These are phyloP conservation scores for Naegleria lovaniensis DNA, from an alignment of 208 protist genomes.

Conservation along the genomic window DNA sequence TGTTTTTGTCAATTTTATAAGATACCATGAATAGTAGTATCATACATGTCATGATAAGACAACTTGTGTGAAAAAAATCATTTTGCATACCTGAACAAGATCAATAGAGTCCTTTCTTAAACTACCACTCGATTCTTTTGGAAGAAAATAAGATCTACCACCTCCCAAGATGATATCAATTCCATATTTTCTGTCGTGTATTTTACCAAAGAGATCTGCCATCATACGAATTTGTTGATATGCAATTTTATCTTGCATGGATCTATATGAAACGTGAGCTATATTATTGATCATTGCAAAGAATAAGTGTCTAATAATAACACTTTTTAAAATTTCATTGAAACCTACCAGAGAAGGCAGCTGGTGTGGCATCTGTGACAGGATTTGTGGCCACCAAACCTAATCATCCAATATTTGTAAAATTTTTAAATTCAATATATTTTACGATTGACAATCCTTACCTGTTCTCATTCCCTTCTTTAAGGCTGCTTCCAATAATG, in stretches of 20 bases:
- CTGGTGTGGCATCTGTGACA: conserved; percentile 23
- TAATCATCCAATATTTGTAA: too few species aligned
- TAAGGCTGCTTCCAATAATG: background rate
- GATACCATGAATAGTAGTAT: too few species aligned
- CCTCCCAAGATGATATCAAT: conserved; percentile 16
- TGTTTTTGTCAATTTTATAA: too few species aligned
- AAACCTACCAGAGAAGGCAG: background rate
- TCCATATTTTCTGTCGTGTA: background rate
- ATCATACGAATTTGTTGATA: background rate
- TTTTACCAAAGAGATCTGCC: background rate
- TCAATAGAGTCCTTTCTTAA: background rate
- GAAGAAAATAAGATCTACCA: background rate
- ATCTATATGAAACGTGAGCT: background rate
- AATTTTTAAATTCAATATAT: too few species aligned
- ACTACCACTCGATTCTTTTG: background rate
- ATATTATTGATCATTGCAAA: too few species aligned
- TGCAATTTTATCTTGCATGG: background rate
- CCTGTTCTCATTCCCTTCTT: conserved; percentile 18
- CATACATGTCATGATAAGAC: too few species aligned
- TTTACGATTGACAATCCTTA: too few species aligned
- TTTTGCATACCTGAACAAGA: background rate
- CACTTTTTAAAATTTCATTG: too few species aligned
- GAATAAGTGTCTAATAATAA: too few species aligned
- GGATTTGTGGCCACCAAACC: background rate
- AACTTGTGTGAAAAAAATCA: too few species aligned